Evolutionary conservation across 495 filamentous ascomycete genomes (phyloP), one percentile per base, ranked within the genome.

Genomic region (Lichenothelia convexa): DNA sequence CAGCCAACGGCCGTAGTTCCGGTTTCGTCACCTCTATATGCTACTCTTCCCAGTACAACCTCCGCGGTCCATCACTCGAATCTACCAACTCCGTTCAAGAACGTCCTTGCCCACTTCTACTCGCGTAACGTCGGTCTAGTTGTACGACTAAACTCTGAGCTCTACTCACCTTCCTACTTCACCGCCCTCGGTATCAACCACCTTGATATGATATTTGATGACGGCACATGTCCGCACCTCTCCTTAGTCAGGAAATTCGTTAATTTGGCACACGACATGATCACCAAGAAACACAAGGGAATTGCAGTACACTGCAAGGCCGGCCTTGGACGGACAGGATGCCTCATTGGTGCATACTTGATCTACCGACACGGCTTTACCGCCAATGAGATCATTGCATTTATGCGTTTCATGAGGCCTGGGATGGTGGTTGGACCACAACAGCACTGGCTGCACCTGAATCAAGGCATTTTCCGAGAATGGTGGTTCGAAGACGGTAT

Each of bases 341-440:
- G 89, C 53, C 61, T 99, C 36, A 95, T 99, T 47, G 89, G 89
- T 35, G 89, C 89, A 21, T 95, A 99, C 55, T 65, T 99, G 19
- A 93, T 99, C 47, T 99, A 99, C 60, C 68, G 85, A 36, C 75
- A 95, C 58, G 91, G 84, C n/a, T 99, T 95, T 52, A 95, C 87
- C 1, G 89, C 91, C 22, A 93, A 94, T 52, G 89, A 99, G 56
- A 71, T 94, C 46, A 99, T 99, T 57, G 80, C 89, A 4, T 99
- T 82, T 59, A 95, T 99, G 89, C 75, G 89, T 41, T 99, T 99
- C 60, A 99, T 95, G 89, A 75, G 89, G 22, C 89, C 89, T 0
- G 89, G 89, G 16, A 99, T 99, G 89, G 89, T 99, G 2, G 89
- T 99, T 21, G 89, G 89, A 1, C 89, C 89, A n/a, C 89, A 99